Evolutionary conservation across 1,139 yeast species (phyloP).

Genomic region (Martiniozyma asiatica): DNA sequence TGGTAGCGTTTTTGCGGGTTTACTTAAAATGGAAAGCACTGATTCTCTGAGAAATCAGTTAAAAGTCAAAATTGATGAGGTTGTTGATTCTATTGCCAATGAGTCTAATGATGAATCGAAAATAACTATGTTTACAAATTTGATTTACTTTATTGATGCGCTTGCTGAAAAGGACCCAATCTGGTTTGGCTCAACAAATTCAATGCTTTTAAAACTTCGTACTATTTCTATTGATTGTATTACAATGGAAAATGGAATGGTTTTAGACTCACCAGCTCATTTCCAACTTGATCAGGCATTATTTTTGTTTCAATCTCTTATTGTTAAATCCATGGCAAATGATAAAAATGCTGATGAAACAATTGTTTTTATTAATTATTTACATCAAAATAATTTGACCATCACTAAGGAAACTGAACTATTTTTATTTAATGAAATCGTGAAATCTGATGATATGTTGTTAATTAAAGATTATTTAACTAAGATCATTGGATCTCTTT

Average conservation of each 20-base stretch:
- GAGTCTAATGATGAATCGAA: constrained; percentile 43
- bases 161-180: constrained; percentile 39
- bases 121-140: constrained; percentile 56
- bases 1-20: constrained; percentile 56
- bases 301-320: constrained; percentile 44
- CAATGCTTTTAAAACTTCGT: constrained; percentile 26
- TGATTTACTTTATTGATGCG: constrained; percentile 51
- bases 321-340: constrained; percentile 34
- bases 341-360: constrained; percentile 27
- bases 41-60: constrained; percentile 42
- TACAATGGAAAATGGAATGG: constrained; percentile 28
- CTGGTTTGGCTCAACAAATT: constrained; percentile 53
- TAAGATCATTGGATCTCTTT: too few species aligned
- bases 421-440: constrained; percentile 45
- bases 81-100: constrained; percentile 25
- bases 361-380: constrained; percentile 37
- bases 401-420: constrained; percentile 41
- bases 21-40: constrained; percentile 51
- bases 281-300: constrained; percentile 69
- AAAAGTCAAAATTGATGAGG: constrained; percentile 36
- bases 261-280: constrained; percentile 49
- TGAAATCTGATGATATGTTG: constrained; percentile 36
- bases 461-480: constrained; percentile 40
- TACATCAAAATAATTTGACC: constrained; percentile 34
- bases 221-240: constrained; percentile 35